These are phyloP conservation scores for Vitis hybrid DNA, from an alignment of 177 flowering plant genomes.

Conservation along the genomic window DNA sequence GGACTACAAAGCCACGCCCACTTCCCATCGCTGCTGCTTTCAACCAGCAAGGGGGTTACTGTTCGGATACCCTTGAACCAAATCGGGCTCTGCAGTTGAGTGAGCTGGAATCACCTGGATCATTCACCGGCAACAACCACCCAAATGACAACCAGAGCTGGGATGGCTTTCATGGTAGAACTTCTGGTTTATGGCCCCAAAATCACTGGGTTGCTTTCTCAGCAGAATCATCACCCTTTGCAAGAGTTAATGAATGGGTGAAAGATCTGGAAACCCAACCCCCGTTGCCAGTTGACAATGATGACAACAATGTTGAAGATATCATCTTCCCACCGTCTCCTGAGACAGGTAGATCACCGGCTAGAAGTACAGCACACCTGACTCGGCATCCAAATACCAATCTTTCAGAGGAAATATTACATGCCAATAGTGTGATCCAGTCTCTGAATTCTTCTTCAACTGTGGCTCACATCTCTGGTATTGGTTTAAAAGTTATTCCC, in stretches of 20 bases:
- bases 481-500: slow-evolving; percentile 74
- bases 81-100: slow-evolving; percentile 22
- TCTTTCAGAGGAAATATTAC: slow-evolving; percentile 53
- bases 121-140: slow-evolving; percentile 23
- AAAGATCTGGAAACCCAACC: slow-evolving; percentile 48
- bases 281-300: slow-evolving; percentile 11
- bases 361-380: slow-evolving; percentile 26
- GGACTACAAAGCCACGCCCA: slow-evolving; percentile 16
- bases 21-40: slow-evolving; percentile 9
- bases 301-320: slow-evolving; percentile 25
- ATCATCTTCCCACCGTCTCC: slow-evolving; percentile 56
- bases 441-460: slow-evolving; percentile 78
- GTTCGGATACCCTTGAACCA: slow-evolving; percentile 82
- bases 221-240: slow-evolving; percentile 56
- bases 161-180: slow-evolving; percentile 32
- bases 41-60: slow-evolving; percentile 74
- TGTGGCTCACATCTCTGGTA: slow-evolving; percentile 76
- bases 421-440: slow-evolving; percentile 71
- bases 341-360: slow-evolving; percentile 29
- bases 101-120: slow-evolving; percentile 43
- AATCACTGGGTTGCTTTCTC: slow-evolving; percentile 93
- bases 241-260: slow-evolving; percentile 82
- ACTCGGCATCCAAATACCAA: slow-evolving; percentile 21
- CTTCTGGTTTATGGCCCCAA: slow-evolving; percentile 61
- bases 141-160: slow-evolving; percentile 26